Evolutionary conservation across 177 flowering plant species (phyloP), one percentile per base, ranked within the genome.

Genomic region (Vitis hybrid): DNA sequence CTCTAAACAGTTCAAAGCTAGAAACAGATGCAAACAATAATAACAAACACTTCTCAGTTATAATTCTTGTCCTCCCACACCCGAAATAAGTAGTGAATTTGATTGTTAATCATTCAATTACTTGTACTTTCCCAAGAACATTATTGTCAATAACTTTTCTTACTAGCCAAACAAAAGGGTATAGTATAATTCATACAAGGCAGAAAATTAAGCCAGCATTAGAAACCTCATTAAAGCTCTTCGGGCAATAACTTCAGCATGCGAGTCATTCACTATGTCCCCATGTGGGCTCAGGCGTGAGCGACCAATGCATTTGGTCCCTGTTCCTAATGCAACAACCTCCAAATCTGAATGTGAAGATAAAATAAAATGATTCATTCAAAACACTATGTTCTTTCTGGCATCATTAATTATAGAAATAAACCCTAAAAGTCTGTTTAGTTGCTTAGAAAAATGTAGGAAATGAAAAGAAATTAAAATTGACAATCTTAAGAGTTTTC

Each of bases 271-370:
- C 4, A 95, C 90, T 15, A 90, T 79, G 64, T 94, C 99, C 0
- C 97, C 99, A 1, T 62, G 68, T 3, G 82, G 70, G 74, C 94
- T 89, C 75, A 85, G 68, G 14, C 72, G 82, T 46, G 94, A 93
- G 2, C 85, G 70, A 17, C 96, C 94, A 55, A 90, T 77, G 71
- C 97, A 94, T 70, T 94, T 94, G 11, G 97, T 94, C 40, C 99
- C 98, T 1, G 99, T 94, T 30, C 97, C 99, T 72, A 93, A 55
- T 2, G 99, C 83, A 35, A 91, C 91, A 54, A 93, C 99, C 71
- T 89, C 80, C 78, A 90, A 74, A 18, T 85, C 98, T 91, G 73
- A 63, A 78, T 15, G 17, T 40, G 21, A 48, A 72, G 21, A 52
- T 1, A 50, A 35, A 51, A 24, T 65, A 56, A 52, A 18, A 40